A percentile compares a stretch with the other conserved stretches of the same genome.
phyloP scores from a whole-genome alignment of 495 filamentous ascomycete genomes.

The Hypoxylon perforatum region DNA sequence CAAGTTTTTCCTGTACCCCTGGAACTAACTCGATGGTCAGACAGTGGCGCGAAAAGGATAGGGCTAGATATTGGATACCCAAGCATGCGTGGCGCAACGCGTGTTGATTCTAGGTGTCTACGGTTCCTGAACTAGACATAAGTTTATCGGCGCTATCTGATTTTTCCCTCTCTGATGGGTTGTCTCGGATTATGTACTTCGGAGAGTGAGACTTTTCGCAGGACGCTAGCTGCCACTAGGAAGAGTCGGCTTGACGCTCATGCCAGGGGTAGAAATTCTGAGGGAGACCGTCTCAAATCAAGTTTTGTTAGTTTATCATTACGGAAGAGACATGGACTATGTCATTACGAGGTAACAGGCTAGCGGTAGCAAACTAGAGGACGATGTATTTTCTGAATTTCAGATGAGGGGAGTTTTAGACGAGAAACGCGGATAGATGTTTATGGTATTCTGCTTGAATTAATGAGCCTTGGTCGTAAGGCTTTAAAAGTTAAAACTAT shows the following conservation, averaged over 20 bases:
- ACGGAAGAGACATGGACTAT: too few species aligned
- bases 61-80: slow-evolving; percentile 8
- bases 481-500: slow-evolving; percentile 17
- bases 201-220: slow-evolving; percentile 14
- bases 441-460: slow-evolving; percentile 20
- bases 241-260: background rate
- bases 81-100: slow-evolving; percentile 18
- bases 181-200: too few species aligned
- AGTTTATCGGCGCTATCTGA: too few species aligned
- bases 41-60: background rate
- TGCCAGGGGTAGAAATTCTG: slow-evolving; percentile 15
- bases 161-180: too few species aligned
- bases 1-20: background rate
- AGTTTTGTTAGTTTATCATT: background rate
- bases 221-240: slow-evolving; percentile 4
- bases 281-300: slow-evolving; percentile 18
- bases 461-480: slow-evolving; percentile 24
- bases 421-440: too few species aligned
- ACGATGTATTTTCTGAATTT: too few species aligned
- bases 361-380: too few species aligned
- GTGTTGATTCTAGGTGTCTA: background rate
- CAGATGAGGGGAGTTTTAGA: too few species aligned
- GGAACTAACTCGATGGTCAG: background rate
- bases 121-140: too few species aligned
- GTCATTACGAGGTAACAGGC: background rate